Conservation (phyloP, 139 green algal species). For the Coelastrella sp. region DNA sequence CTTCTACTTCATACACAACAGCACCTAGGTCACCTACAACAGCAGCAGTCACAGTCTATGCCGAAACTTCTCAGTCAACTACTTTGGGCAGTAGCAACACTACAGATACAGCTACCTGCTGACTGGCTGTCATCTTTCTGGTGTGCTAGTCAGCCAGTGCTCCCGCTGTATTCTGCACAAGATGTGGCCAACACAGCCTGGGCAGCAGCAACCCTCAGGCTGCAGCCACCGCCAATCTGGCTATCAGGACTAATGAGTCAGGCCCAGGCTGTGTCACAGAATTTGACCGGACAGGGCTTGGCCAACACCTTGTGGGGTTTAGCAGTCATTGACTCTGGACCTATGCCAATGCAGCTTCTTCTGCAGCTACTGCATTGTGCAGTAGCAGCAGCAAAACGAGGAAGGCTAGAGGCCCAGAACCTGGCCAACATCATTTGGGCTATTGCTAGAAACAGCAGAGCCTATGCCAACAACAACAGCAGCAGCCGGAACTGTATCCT, state of each 20-base stretch:
- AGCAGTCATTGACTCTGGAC: background rate
- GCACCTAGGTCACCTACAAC: background rate
- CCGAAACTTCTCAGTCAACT: constrained; percentile 10
- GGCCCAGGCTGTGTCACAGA: background rate
- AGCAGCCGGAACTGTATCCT: too few species aligned
- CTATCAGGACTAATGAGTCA: background rate
- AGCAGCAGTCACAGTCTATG: background rate
- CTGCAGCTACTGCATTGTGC: background rate
- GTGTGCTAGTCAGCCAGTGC: background rate
- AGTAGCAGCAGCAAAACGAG: background rate
- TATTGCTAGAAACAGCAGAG: background rate
- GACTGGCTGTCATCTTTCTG: constrained; percentile 6
- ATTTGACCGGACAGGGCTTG: constrained; percentile 6
- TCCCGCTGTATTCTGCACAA: constrained; percentile 1
- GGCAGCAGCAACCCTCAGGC: background rate
- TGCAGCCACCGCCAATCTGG: background rate
- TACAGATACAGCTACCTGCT: constrained; percentile 18
- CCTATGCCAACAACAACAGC: background rate
- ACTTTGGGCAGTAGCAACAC: constrained; percentile 16
- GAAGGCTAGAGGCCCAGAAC: background rate
- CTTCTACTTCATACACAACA: constrained; percentile 1
- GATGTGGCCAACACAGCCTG: constrained; percentile 33
- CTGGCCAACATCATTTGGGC: constrained; percentile 16
- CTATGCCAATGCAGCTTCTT: background rate
- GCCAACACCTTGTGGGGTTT: constrained; percentile 33